Evolutionary conservation across 768 basidiomycete genomes (phyloP).

Genomic region (Chlorophyllum brunneum): DNA sequence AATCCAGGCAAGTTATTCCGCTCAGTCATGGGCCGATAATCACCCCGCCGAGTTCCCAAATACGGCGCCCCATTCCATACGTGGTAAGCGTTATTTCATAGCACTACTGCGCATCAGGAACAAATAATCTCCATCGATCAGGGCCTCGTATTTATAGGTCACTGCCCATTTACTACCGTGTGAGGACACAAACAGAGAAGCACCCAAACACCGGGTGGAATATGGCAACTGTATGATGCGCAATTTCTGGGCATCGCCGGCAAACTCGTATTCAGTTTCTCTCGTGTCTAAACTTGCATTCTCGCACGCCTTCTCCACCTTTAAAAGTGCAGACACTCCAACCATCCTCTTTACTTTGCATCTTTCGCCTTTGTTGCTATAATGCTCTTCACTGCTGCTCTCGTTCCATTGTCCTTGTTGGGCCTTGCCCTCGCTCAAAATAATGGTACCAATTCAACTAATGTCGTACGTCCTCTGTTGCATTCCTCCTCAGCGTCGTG

Average conservation of each 20-base stretch:
- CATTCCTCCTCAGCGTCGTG: background rate
- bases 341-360: background rate
- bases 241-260: background rate
- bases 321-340: background rate
- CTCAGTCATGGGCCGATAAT: no score
- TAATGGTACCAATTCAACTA: background rate
- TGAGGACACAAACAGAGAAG: no score
- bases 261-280: no score
- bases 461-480: background rate
- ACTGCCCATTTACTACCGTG: no score
- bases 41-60: no score
- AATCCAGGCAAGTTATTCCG: no score
- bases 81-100: no score
- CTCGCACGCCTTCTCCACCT: slow-evolving; percentile 2
- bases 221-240: background rate
- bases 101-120: no score
- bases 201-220: no score
- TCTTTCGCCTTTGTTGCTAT: background rate
- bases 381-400: slow-evolving; percentile 6
- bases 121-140: no score
- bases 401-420: slow-evolving; percentile 1
- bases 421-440: slow-evolving; percentile 11
- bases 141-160: no score
- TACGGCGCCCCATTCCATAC: no score
- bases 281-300: background rate